phyloP scores from a whole-genome alignment of 257 asterid species.

The Solanum paucissectum region DNA sequence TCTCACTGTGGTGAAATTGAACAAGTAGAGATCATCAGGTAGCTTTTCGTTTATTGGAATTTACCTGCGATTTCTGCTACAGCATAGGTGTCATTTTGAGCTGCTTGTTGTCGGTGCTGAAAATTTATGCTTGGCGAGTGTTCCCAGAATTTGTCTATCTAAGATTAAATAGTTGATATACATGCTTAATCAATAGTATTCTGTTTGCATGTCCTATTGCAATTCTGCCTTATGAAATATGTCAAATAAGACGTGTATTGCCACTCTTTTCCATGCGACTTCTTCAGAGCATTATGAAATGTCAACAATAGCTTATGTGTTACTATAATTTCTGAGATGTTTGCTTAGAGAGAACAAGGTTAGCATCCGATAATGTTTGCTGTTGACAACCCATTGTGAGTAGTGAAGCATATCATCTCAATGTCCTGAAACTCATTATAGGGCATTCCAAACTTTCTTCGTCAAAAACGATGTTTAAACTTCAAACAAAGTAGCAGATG shows the following conservation, averaged over 20 bases:
- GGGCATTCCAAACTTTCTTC: neutral
- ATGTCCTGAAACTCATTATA: neutral
- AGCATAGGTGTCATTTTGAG: neutral
- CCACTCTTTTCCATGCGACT: neutral
- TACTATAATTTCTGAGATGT: neutral
- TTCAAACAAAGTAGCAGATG: neutral
- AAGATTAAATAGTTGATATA: neutral
- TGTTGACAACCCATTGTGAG: neutral
- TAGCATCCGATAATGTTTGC: neutral
- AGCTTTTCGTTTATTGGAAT: neutral
- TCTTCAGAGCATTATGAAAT: neutral
- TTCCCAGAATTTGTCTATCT: neutral
- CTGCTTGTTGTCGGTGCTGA: neutral
- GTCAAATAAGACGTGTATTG: neutral
- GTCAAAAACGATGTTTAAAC: neutral
- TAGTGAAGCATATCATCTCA: neutral
- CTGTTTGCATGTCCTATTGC: neutral
- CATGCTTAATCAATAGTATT: neutral
- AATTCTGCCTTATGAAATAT: neutral
- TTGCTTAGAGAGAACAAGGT: neutral
- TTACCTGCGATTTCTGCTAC: neutral
- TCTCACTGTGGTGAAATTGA: conserved; percentile 43
- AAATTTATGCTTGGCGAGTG: neutral
- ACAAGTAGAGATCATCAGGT: conserved; percentile 37
- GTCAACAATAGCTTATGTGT: neutral